A percentile compares a stretch with the other conserved stretches of the same genome.
Conservation (phyloP, 2,329 filamentous ascomycete species). For the Thelonectria olida region DNA sequence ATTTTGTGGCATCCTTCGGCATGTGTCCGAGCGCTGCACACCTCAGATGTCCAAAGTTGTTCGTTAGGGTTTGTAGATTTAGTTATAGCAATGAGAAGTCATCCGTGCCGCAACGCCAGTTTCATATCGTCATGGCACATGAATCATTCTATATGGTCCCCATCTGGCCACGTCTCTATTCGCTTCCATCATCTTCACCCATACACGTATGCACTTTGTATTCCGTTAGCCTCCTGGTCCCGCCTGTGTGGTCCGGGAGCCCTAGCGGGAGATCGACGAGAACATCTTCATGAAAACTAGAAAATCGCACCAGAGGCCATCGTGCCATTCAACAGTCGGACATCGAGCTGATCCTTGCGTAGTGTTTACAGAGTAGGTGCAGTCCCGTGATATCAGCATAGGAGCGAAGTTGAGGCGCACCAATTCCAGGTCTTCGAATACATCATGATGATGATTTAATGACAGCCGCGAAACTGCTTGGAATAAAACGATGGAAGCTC, state of each 20-base stretch:
- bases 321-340: slow-evolving; percentile 5
- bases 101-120: not conserved
- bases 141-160: not conserved
- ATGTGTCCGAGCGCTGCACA: slow-evolving; percentile 11
- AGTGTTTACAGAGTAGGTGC: too few species aligned
- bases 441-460: not conserved
- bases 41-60: not conserved
- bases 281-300: not conserved
- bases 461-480: not conserved
- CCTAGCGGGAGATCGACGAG: not conserved
- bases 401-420: not conserved
- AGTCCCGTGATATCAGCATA: not conserved
- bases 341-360: slow-evolving; percentile 3
- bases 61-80: not conserved
- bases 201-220: not conserved
- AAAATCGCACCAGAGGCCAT: not conserved
- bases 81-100: not conserved
- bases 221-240: not conserved
- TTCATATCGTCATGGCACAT: not conserved
- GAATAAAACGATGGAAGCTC: not conserved
- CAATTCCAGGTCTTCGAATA: not conserved
- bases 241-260: not conserved
- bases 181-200: not conserved
- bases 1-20: slow-evolving; percentile 1
- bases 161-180: not conserved